Conservation (phyloP, 129 eudicot genomes). For the Tanacetum coccineum region DNA sequence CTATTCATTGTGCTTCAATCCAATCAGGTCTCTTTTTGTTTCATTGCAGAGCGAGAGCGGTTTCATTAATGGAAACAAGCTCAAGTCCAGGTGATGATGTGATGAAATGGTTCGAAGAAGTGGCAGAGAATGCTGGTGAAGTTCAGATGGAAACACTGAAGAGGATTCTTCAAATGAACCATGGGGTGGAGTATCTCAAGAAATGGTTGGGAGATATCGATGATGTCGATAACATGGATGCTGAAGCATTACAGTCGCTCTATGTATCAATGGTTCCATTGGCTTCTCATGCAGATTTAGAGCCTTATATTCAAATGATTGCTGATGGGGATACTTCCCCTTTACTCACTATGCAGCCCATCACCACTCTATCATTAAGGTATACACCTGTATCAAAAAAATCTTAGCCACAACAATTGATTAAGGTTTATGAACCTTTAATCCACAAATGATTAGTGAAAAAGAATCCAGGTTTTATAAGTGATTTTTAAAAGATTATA, state of each 20-base stretch:
- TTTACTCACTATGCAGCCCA: slow-evolving; percentile 62
- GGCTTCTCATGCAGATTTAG: slow-evolving; percentile 70
- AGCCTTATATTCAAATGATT: slow-evolving; percentile 69
- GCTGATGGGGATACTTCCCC: slow-evolving; percentile 75
- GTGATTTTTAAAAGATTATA: too few relatives aligned
- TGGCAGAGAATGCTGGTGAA: slow-evolving; percentile 46
- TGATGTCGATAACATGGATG: slow-evolving; percentile 39
- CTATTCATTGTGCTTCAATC: too few relatives aligned
- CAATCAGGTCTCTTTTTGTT: too few relatives aligned
- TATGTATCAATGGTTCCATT: slow-evolving; percentile 63
- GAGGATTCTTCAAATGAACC: slow-evolving; percentile 49
- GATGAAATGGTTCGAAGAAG: slow-evolving; percentile 54
- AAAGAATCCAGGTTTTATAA: too few relatives aligned
- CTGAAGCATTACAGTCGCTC: slow-evolving; percentile 37
- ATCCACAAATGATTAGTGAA: neutral
- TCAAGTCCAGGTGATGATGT: slow-evolving; percentile 30
- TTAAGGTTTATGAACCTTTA: too few relatives aligned
- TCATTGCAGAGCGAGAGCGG: neutral
- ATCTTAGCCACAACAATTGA: too few relatives aligned
- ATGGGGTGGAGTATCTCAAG: slow-evolving; percentile 55
- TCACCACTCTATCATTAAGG: slow-evolving; percentile 77
- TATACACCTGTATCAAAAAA: neutral
- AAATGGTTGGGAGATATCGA: slow-evolving; percentile 58
- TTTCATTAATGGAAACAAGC: slow-evolving; percentile 16
- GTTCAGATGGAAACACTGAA: slow-evolving; percentile 57